phyloP scores from a whole-genome alignment of 1,139 yeast species.

The Debaryomycetaceae sp. region DNA sequence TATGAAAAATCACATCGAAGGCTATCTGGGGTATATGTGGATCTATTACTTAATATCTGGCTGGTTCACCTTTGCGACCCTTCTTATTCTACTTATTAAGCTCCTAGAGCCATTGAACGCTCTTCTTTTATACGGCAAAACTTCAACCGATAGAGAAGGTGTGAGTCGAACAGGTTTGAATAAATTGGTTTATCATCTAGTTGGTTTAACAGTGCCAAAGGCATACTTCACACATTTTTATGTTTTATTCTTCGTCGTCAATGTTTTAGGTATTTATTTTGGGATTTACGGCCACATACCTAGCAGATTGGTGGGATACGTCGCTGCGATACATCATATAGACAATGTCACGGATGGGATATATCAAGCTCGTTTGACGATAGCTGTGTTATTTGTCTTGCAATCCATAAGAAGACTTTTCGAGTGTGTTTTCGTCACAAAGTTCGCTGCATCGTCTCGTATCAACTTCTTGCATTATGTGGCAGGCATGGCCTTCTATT shows the following conservation, averaged over 20 bases:
- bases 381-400: conserved; percentile 22
- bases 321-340: background rate
- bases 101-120: conserved; percentile 11
- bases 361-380: conserved; percentile 7
- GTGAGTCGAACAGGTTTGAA: background rate
- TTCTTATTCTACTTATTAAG: conserved; percentile 11
- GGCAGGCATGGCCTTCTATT: conserved; percentile 69
- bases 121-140: conserved; percentile 19
- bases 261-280: background rate
- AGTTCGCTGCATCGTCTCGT: conserved; percentile 44
- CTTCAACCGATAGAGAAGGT: conserved; percentile 3
- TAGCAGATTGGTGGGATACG: conserved; percentile 1
- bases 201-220: conserved; percentile 42
- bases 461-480: conserved; percentile 77
- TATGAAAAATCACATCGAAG: background rate
- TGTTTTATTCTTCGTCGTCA: conserved; percentile 21
- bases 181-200: conserved; percentile 3
- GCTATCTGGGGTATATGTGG: background rate
- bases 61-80: conserved; percentile 3
- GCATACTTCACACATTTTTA: conserved; percentile 49
- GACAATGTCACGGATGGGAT: conserved; percentile 8
- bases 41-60: background rate
- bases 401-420: conserved; percentile 65
- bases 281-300: background rate
- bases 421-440: conserved; percentile 57